A percentile compares a stretch with the other conserved stretches of the same genome.
phyloP scores from a whole-genome alignment of 108 stramenopile genomes.

The Aurantiochytrium sp. region DNA sequence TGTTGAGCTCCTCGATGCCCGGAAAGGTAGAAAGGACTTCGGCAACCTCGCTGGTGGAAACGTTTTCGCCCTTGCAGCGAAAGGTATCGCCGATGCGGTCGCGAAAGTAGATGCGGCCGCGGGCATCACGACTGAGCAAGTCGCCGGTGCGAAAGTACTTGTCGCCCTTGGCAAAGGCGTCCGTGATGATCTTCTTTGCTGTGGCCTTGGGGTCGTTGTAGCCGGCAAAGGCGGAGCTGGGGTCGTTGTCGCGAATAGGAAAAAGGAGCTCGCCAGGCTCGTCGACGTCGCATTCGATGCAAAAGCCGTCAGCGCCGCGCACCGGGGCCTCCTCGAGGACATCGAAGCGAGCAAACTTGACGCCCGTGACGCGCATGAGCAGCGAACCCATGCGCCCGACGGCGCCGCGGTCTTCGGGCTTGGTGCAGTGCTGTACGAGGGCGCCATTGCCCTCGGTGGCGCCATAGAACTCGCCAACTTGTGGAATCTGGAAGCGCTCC shows the following conservation, averaged over 20 bases:
- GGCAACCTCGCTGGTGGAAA: constrained; percentile 48
- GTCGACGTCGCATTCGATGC: constrained; percentile 21
- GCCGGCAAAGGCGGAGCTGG: constrained; percentile 39
- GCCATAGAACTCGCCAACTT: constrained; percentile 50
- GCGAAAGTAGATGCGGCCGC: constrained; percentile 43
- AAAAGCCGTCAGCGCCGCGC: constrained; percentile 33
- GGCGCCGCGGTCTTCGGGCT: constrained; percentile 22
- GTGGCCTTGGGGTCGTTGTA: constrained; percentile 45
- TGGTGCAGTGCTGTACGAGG: neutral
- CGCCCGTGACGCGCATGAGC: neutral
- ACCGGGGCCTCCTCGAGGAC: constrained; percentile 24
- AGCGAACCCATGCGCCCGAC: constrained; percentile 46
- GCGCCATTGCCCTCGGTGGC: constrained; percentile 50
- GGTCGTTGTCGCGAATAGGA: constrained; percentile 35
- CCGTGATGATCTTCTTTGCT: constrained; percentile 38
- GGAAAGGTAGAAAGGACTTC: constrained; percentile 30
- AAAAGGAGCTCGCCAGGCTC: constrained; percentile 49
- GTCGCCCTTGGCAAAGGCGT: constrained; percentile 39
- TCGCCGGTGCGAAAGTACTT: constrained; percentile 49
- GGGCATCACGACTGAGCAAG: constrained; percentile 32
- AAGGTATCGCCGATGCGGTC: constrained; percentile 59
- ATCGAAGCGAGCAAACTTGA: constrained; percentile 31
- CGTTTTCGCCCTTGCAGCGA: constrained; percentile 61
- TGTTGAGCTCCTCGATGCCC: constrained; percentile 34
- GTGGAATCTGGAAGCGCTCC: constrained; percentile 29